Percentiles rank a stretch among this genome's conserved stretches.
Conservation (phyloP, 257 asterid species). For the Ligustrum vulgare region DNA sequence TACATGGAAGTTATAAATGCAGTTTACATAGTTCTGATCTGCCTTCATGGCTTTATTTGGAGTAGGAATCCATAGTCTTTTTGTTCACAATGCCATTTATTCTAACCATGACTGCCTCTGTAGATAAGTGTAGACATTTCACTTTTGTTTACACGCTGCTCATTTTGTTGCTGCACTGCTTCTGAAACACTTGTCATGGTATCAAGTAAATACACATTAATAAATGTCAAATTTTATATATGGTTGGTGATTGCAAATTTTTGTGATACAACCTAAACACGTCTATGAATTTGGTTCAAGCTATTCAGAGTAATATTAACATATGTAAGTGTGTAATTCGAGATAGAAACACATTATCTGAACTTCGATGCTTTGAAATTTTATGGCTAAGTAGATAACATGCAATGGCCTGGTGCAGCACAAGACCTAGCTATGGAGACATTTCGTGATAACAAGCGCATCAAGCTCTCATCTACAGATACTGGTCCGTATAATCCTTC, state of each 20-base stretch:
- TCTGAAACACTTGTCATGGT: background rate
- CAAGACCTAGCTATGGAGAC: constrained; percentile 25
- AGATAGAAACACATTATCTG: background rate
- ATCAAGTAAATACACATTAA: background rate
- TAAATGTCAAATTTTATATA: background rate
- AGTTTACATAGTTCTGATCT: background rate
- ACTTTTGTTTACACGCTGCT: background rate
- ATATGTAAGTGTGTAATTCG: background rate
- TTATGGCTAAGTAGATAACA: constrained; percentile 3
- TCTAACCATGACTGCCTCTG: background rate
- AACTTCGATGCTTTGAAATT: background rate
- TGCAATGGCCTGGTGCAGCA: constrained; percentile 38
- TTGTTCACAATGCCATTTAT: background rate
- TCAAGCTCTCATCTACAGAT: constrained; percentile 34
- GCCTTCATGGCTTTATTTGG: background rate
- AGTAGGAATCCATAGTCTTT: background rate
- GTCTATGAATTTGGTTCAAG: background rate
- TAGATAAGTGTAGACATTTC: background rate
- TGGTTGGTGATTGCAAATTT: background rate
- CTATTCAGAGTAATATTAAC: background rate
- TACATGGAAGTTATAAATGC: too few relatives aligned
- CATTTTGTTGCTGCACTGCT: background rate
- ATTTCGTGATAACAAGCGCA: constrained; percentile 32
- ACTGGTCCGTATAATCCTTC: constrained; percentile 22
- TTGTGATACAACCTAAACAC: background rate